phyloP scores from a whole-genome alignment of 192 early-diverging fungal species.

The Linnemannia hyalina region DNA sequence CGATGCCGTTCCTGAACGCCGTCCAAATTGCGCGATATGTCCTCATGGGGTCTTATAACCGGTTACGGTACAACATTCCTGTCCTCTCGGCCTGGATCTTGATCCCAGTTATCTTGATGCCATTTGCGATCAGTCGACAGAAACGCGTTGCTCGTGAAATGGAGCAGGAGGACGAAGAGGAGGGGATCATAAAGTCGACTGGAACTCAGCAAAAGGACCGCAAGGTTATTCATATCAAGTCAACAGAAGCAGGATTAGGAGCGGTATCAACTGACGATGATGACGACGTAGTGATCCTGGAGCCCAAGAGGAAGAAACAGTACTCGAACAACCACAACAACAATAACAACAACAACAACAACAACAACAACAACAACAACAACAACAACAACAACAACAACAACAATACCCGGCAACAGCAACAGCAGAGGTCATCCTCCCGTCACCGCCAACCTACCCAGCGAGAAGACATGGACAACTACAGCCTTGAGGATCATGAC shows the following conservation, averaged over 20 bases:
- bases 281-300: background rate
- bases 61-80: constrained; percentile 49
- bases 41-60: constrained; percentile 60
- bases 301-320: background rate
- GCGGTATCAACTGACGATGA: background rate
- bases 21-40: constrained; percentile 56
- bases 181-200: background rate
- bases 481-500: background rate
- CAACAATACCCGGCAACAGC: background rate
- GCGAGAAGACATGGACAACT: background rate
- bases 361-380: background rate
- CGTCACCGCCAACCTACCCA: background rate
- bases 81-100: constrained; percentile 57
- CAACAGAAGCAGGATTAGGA: background rate
- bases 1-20: constrained; percentile 65
- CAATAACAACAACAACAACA: background rate
- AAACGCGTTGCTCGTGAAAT: constrained; percentile 23
- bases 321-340: background rate
- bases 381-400: background rate
- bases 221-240: background rate
- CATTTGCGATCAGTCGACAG: constrained; percentile 46
- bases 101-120: constrained; percentile 31
- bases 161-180: constrained; percentile 6
- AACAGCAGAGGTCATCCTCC: background rate
- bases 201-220: background rate